A percentile compares a stretch with the other conserved stretches of the same genome.
These are phyloP conservation scores for Rutstroemia sp. DNA, from an alignment of 2,329 filamentous ascomycete genomes.

Conservation along the genomic window DNA sequence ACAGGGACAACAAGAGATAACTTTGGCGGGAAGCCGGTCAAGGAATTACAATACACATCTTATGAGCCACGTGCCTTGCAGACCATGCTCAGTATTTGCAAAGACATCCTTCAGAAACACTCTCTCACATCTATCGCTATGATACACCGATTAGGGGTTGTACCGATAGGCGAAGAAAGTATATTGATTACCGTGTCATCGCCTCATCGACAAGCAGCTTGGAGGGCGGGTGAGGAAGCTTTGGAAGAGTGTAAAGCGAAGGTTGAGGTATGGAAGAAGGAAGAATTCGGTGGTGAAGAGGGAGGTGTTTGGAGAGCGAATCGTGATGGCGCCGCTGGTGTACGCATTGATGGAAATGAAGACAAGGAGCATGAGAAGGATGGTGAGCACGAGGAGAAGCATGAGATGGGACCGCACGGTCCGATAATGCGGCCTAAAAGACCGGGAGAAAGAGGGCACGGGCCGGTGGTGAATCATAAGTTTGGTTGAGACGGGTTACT, in stretches of 20 bases:
- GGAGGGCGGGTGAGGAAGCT: conserved; percentile 82
- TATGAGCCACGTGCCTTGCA: conserved; percentile 64
- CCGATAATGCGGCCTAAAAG: conserved; percentile 18
- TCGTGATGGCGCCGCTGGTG: conserved; percentile 52
- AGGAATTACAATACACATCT: conserved; percentile 66
- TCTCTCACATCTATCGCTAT: conserved; percentile 67
- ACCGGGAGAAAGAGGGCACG: conserved; percentile 25
- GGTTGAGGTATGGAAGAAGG: conserved; percentile 93
- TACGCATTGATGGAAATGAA: conserved; percentile 14
- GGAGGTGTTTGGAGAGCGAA: conserved; percentile 83
- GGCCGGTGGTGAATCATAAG: conserved; percentile 18
- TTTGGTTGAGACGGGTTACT: neutral
- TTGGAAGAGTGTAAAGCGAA: conserved; percentile 77
- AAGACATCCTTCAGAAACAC: conserved; percentile 50
- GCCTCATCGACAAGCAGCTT: conserved; percentile 76
- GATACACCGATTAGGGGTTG: conserved; percentile 74
- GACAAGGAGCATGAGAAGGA: conserved; percentile 10
- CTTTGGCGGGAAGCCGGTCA: conserved; percentile 65
- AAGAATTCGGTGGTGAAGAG: conserved; percentile 74
- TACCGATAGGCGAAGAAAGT: conserved; percentile 88
- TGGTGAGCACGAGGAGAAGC: neutral
- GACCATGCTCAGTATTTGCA: conserved; percentile 59
- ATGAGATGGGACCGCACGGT: conserved; percentile 16
- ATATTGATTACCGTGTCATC: conserved; percentile 83
- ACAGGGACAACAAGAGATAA: conserved; percentile 70